Conservation (phyloP, 768 basidiomycete species). For the Suillus hirtellus region DNA sequence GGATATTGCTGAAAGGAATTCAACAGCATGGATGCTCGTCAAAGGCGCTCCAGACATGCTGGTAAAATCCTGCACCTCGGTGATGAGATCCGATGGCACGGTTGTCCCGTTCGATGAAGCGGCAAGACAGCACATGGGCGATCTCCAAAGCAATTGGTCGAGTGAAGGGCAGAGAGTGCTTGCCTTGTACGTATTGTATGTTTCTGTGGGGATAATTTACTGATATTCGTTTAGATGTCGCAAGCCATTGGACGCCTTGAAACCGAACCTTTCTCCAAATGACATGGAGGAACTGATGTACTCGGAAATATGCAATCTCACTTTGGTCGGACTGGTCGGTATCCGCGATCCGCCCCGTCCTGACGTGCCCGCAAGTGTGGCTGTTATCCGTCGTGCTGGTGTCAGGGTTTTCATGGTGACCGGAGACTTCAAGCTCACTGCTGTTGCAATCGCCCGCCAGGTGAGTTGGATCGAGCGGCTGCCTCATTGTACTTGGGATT, state of each 20-base stretch:
- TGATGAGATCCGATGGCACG: slow-evolving; percentile 35
- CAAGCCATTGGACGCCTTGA: slow-evolving; percentile 30
- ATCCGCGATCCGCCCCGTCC: slow-evolving; percentile 57
- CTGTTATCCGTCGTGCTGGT: slow-evolving; percentile 49
- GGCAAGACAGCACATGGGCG: slow-evolving; percentile 22
- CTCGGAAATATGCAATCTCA: slow-evolving; percentile 39
- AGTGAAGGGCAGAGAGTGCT: slow-evolving; percentile 55
- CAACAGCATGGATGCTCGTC: slow-evolving; percentile 39
- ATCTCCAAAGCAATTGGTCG: slow-evolving; percentile 44
- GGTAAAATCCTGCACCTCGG: slow-evolving; percentile 39
- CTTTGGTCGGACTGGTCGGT: slow-evolving; percentile 51
- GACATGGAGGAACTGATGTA: slow-evolving; percentile 41
- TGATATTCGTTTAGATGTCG: slow-evolving; percentile 23
- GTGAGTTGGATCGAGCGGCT: slow-evolving; percentile 30
- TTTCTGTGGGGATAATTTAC: slow-evolving; percentile 3
- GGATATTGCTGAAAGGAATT: slow-evolving; percentile 12
- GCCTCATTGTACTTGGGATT: slow-evolving; percentile 8
- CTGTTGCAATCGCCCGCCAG: slow-evolving; percentile 48
- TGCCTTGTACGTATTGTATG: slow-evolving; percentile 33
- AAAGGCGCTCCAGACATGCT: slow-evolving; percentile 65
- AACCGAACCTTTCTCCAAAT: slow-evolving; percentile 27
- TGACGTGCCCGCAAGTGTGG: slow-evolving; percentile 48
- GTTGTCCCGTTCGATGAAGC: slow-evolving; percentile 31
- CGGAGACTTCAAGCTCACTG: slow-evolving; percentile 56
- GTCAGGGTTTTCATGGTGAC: slow-evolving; percentile 59